Conservation (phyloP, 768 basidiomycete species). For the Tylopilus vinaceipallidus region DNA sequence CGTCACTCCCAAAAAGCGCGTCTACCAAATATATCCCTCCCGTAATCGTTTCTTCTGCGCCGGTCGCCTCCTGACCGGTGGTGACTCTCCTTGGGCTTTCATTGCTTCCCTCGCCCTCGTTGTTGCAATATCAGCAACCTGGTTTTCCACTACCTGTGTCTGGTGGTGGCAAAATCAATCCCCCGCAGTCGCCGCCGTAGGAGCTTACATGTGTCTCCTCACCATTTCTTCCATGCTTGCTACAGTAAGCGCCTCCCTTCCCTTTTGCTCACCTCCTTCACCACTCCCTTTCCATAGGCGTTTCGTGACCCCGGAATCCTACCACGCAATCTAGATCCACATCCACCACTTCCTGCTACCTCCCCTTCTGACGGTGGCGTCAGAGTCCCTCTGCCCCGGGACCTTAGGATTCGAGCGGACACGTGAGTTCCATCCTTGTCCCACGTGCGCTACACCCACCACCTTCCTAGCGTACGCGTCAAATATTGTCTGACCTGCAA, state of each 20-base stretch:
- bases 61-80: constrained; percentile 78
- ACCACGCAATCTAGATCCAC: constrained; percentile 81
- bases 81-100: constrained; percentile 85
- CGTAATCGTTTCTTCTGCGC: constrained; percentile 72
- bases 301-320: constrained; percentile 85
- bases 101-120: constrained; percentile 59
- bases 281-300: constrained; percentile 43
- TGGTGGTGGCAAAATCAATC: constrained; percentile 88
- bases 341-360: constrained; percentile 70
- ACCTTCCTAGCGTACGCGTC: constrained; percentile 64
- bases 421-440: constrained; percentile 48
- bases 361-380: constrained; percentile 62
- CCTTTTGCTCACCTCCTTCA: background rate
- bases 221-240: constrained; percentile 74
- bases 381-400: constrained; percentile 71
- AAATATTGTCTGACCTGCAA: constrained; percentile 95
- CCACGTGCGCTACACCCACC: background rate
- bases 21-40: constrained; percentile 66
- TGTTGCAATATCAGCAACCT: constrained; percentile 69
- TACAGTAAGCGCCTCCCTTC: constrained; percentile 49
- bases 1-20: constrained; percentile 38
- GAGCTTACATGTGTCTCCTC: constrained; percentile 60
- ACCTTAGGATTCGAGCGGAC: constrained; percentile 75
- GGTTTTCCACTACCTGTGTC: constrained; percentile 85
- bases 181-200: constrained; percentile 65